Evolutionary conservation across 176 grass and related monocot genomes (phyloP), one percentile per base, ranked within the genome.

Genomic region (Ensete ventricosum): DNA sequence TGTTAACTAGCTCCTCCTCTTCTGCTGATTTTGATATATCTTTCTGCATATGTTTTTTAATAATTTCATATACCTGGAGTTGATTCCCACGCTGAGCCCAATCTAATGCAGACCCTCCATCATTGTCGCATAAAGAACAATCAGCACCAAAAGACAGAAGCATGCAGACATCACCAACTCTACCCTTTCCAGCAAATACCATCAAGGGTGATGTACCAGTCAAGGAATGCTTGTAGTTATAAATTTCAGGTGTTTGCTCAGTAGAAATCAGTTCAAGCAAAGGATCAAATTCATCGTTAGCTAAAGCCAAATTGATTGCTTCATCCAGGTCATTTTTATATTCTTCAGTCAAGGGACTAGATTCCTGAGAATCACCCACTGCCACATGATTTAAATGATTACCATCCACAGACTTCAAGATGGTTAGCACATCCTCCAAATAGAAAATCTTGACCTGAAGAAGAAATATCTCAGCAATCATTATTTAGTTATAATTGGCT

Each of bases 141-240:
- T 98, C 90, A 72, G 81, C 95, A 82, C 90, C 95, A 80, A 87
- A 88, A 78, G 95, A 98, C n/a, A 98, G 82, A 82, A 98, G 90
- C 86, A 89, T 93, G 72, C 88, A 93, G 8, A 93, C 84, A 84
- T 98, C 90, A 60, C 90, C 90, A 75, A 85, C 66, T 73, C 87
- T 89, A 64, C 90, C 94, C 86, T 91, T 98, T 49, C 75, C 73
- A 82, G 94, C 86, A 85, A 98, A 93, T 82, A 87, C 88, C 90
- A 98, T 98, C 81, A 98, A 82, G 59, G 90, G 86, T 82, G 86
- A 92, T 84, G 91, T 71, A 74, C 94, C 94, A 77, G 90, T 87
- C 63, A 83, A 79, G 70, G 94, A 93, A 74, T 98, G 94, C 64
- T 89, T 81, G 80, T 91, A 98, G 73, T 93, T 93, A 73, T 89